These are phyloP conservation scores for Lentinula sp. DNA, from an alignment of 768 basidiomycete species.

Conservation along the genomic window DNA sequence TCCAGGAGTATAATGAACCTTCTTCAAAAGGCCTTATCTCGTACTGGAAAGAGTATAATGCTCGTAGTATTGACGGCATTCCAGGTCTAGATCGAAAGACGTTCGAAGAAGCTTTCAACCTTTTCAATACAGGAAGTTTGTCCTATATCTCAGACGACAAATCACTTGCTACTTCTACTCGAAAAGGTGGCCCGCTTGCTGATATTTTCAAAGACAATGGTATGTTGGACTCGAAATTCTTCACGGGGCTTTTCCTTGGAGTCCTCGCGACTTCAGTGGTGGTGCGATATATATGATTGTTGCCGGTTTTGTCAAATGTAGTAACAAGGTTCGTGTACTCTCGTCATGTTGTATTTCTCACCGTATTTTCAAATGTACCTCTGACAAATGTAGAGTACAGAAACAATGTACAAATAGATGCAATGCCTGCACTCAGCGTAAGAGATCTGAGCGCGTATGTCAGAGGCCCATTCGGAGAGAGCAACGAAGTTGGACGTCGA, in stretches of 20 bases:
- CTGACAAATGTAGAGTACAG: too few relatives aligned
- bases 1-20: background rate
- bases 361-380: background rate
- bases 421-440: too few relatives aligned
- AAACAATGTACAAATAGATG: too few relatives aligned
- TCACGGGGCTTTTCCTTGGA: background rate
- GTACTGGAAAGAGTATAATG: slow-evolving; percentile 7
- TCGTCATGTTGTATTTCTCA: background rate
- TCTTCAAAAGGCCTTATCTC: background rate
- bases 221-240: background rate
- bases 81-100: background rate
- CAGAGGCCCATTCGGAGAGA: too few relatives aligned
- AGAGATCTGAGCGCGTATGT: too few relatives aligned
- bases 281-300: background rate
- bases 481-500: too few relatives aligned
- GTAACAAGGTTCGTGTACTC: background rate
- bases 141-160: background rate
- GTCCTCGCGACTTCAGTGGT: background rate
- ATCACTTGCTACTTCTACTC: background rate
- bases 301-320: background rate
- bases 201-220: background rate
- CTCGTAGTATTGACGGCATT: slow-evolving; percentile 6
- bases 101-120: background rate
- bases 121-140: background rate
- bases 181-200: background rate